Evolutionary conservation across 2,329 filamentous ascomycete genomes (phyloP).

Genomic region (Botrytis squamosa): DNA sequence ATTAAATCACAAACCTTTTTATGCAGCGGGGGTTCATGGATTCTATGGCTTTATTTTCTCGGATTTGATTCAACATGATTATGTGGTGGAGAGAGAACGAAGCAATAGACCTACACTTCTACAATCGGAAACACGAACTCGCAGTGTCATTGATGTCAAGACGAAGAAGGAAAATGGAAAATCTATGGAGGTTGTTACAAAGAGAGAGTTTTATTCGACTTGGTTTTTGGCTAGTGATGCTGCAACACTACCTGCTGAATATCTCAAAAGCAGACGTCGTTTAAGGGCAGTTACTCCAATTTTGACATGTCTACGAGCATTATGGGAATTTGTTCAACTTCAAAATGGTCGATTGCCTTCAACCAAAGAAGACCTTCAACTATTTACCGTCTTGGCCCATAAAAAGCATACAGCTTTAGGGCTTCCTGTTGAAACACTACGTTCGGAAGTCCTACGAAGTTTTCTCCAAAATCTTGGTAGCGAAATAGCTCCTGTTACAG

Average conservation of each 20-base stretch:
- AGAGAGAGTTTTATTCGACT: slow-evolving; percentile 86
- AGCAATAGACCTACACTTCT: slow-evolving; percentile 67
- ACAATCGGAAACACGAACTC: slow-evolving; percentile 71
- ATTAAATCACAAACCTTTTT: slow-evolving; percentile 76
- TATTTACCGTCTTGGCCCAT: slow-evolving; percentile 75
- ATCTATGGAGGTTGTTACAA: slow-evolving; percentile 80
- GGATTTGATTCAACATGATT: slow-evolving; percentile 87
- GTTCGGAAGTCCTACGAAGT: slow-evolving; percentile 70
- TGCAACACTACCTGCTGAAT: slow-evolving; percentile 69
- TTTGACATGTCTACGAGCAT: slow-evolving; percentile 79
- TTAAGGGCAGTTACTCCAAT: slow-evolving; percentile 76
- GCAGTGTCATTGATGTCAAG: slow-evolving; percentile 69
- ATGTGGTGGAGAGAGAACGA: slow-evolving; percentile 79
- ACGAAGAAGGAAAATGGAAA: slow-evolving; percentile 70
- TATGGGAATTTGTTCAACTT: slow-evolving; percentile 80
- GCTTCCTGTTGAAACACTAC: slow-evolving; percentile 65
- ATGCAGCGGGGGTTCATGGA: slow-evolving; percentile 82
- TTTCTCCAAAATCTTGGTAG: slow-evolving; percentile 85
- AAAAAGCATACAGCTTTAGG: slow-evolving; percentile 74
- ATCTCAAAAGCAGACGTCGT: slow-evolving; percentile 66
- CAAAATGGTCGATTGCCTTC: slow-evolving; percentile 55
- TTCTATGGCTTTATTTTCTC: slow-evolving; percentile 95
- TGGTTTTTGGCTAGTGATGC: slow-evolving; percentile 79
- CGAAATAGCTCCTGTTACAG: slow-evolving; percentile 83
- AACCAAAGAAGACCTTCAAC: slow-evolving; percentile 63